phyloP scores from a whole-genome alignment of 2,329 filamentous ascomycete genomes.

The Exophiala sp. region DNA sequence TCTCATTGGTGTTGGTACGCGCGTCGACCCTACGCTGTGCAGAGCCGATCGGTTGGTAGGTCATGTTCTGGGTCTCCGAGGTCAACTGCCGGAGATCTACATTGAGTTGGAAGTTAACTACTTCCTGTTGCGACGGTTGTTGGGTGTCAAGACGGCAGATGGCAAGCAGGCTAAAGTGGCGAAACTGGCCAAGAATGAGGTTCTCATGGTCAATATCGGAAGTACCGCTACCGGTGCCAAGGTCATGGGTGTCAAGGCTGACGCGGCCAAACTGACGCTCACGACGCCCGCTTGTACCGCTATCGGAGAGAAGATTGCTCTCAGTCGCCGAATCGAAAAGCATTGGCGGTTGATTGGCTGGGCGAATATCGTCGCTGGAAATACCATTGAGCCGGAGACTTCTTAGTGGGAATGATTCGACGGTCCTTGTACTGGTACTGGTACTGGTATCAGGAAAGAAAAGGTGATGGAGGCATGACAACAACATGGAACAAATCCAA shows the following conservation, averaged over 20 bases:
- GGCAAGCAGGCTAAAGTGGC: slow-evolving; percentile 99
- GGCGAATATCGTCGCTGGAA: slow-evolving; percentile 65
- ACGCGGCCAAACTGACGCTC: slow-evolving; percentile 89
- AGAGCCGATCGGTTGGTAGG: slow-evolving; percentile 97
- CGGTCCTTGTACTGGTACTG: not conserved
- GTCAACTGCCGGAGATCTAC: slow-evolving; percentile 91
- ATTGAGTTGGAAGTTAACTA: slow-evolving; percentile 99
- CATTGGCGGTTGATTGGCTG: slow-evolving; percentile 95
- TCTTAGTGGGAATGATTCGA: slow-evolving; percentile 22
- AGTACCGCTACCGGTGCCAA: slow-evolving; percentile 96
- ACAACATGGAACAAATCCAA: too few species aligned
- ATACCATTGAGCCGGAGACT: slow-evolving; percentile 41
- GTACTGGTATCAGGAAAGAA: not conserved
- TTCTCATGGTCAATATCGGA: slow-evolving; percentile 99
- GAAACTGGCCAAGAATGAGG: slow-evolving; percentile 96
- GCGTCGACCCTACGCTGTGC: slow-evolving; percentile 95
- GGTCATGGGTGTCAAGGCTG: slow-evolving; percentile 93
- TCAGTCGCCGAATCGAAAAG: slow-evolving; percentile 96
- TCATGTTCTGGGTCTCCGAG: slow-evolving; percentile 92
- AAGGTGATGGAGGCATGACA: too few species aligned
- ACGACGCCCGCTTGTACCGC: slow-evolving; percentile 95
- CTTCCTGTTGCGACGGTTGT: slow-evolving; percentile 86
- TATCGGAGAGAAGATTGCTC: slow-evolving; percentile 94
- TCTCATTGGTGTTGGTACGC: slow-evolving; percentile 95
- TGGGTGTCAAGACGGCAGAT: slow-evolving; percentile 95